Conservation (phyloP, 306 rosid species). For the Rubus idaeus region DNA sequence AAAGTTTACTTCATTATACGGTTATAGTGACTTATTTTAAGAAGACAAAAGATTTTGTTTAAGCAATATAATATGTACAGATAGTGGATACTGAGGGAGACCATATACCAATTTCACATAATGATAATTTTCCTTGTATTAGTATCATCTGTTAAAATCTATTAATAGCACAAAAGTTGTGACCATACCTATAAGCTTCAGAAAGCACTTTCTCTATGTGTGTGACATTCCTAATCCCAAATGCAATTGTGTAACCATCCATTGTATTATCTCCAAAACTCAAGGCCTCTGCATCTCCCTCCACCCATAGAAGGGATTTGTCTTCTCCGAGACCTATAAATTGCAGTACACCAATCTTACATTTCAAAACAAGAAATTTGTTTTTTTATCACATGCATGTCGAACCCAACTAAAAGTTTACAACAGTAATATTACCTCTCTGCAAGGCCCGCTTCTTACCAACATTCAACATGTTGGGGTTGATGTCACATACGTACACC, state of each 20-base stretch:
- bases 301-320: conserved; percentile 77
- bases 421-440: conserved; percentile 52
- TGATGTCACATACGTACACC: conserved; percentile 84
- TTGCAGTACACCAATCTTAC: conserved; percentile 28
- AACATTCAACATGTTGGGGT: conserved; percentile 82
- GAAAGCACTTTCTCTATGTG: conserved; percentile 85
- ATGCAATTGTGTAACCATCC: conserved; percentile 98
- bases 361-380: conserved; percentile 23
- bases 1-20: neutral
- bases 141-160: neutral
- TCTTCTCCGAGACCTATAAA: conserved; percentile 66
- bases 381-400: conserved; percentile 6
- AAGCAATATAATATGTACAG: neutral
- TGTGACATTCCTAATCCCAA: conserved; percentile 93
- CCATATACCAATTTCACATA: neutral
- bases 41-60: neutral
- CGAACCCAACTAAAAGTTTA: conserved; percentile 6
- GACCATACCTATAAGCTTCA: conserved; percentile 74
- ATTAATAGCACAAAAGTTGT: conserved; percentile 6
- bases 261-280: conserved; percentile 64
- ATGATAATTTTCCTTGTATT: neutral
- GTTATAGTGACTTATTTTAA: too few relatives aligned
- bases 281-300: conserved; percentile 87
- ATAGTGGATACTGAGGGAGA: neutral
- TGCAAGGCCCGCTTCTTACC: conserved; percentile 69